These are phyloP conservation scores for Scutellaria barbata DNA, from an alignment of 257 asterid genomes.

Conservation along the genomic window DNA sequence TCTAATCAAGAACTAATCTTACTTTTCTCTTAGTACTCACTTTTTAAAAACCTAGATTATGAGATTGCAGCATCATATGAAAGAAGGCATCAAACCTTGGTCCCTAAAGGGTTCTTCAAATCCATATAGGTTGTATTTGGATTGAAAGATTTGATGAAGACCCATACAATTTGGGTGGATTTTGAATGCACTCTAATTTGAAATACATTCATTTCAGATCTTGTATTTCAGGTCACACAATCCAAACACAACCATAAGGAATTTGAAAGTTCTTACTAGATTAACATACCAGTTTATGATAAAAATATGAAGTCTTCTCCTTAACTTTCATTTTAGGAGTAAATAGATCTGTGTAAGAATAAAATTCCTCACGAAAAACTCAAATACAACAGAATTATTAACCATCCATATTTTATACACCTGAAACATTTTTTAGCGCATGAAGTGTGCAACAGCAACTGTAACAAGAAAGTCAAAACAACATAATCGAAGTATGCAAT, in stretches of 20 bases:
- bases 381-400: background rate
- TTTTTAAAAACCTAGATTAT: background rate
- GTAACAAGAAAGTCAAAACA: background rate
- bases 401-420: background rate
- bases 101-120: background rate
- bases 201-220: too few species aligned
- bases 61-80: slow-evolving; percentile 6
- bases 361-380: background rate
- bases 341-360: background rate
- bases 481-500: background rate
- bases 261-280: background rate
- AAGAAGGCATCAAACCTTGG: slow-evolving; percentile 5
- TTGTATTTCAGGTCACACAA: too few species aligned
- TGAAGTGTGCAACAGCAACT: background rate
- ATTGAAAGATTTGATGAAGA: too few species aligned
- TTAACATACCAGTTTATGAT: background rate
- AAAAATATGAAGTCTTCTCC: background rate
- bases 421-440: background rate
- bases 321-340: background rate
- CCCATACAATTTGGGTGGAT: too few species aligned
- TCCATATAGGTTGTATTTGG: background rate
- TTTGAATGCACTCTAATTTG: too few species aligned
- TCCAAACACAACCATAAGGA: too few species aligned
- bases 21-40: background rate
- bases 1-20: slow-evolving; percentile 15